Evolutionary conservation across 768 basidiomycete genomes (phyloP).

Genomic region (Termitomyces sp.): DNA sequence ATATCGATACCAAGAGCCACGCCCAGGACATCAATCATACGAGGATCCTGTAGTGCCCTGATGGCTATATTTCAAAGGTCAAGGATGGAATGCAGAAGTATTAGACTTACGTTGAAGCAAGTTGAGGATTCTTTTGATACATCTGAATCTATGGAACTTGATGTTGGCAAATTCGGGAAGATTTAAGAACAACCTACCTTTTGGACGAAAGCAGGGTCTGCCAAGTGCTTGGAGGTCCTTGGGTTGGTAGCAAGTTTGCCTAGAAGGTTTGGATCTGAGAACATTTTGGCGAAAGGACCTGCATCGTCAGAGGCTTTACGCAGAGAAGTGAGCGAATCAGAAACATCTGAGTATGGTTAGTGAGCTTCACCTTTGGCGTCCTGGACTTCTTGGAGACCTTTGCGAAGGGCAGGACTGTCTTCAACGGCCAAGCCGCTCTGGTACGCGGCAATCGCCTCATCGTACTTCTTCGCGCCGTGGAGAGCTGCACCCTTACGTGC

Average conservation of each 20-base stretch:
- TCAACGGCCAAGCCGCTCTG: slow-evolving; percentile 78
- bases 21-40: slow-evolving; percentile 93
- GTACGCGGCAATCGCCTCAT: slow-evolving; percentile 82
- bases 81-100: not conserved
- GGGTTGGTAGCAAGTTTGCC: slow-evolving; percentile 85
- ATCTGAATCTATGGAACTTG: slow-evolving; percentile 42
- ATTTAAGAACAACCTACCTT: slow-evolving; percentile 33
- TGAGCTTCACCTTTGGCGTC: slow-evolving; percentile 63
- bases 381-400: slow-evolving; percentile 85
- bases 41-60: slow-evolving; percentile 69
- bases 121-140: slow-evolving; percentile 62
- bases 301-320: slow-evolving; percentile 9
- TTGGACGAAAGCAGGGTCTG: slow-evolving; percentile 78
- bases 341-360: not conserved
- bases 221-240: slow-evolving; percentile 75
- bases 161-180: not conserved
- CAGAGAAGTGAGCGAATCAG: not conserved
- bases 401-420: slow-evolving; percentile 74
- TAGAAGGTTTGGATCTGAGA: slow-evolving; percentile 78
- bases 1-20: slow-evolving; percentile 92
- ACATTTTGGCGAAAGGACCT: slow-evolving; percentile 64
- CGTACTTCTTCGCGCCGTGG: slow-evolving; percentile 74
- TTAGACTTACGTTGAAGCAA: slow-evolving; percentile 50
- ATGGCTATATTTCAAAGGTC: not conserved
- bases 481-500: slow-evolving; percentile 90